Evolutionary conservation across 805 yeast genomes (phyloP).

Genomic region (Wickerhamiella sorbophila): DNA sequence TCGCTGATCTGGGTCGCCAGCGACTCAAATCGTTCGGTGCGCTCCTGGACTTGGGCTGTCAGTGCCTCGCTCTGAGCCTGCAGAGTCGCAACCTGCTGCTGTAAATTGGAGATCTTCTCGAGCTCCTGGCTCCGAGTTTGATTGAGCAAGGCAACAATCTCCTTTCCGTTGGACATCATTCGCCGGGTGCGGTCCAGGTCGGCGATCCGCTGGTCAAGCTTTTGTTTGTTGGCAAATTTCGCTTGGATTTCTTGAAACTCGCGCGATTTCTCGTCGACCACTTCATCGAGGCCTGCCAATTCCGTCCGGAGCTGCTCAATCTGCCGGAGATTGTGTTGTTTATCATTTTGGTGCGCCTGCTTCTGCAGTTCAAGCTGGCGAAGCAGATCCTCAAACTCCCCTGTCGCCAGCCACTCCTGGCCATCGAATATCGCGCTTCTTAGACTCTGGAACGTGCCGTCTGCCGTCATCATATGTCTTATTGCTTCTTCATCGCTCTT

Average conservation of each 20-base stretch:
- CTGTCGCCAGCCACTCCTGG: not conserved
- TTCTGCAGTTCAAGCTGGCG: constrained; percentile 5
- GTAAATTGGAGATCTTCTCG: constrained; percentile 11
- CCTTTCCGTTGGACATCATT: not conserved
- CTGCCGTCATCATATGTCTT: not conserved
- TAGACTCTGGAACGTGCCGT: not conserved
- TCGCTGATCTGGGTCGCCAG: not conserved
- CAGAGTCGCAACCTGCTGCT: constrained; percentile 18
- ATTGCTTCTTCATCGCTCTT: not conserved
- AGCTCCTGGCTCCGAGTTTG: constrained; percentile 15
- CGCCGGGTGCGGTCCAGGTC: not conserved
- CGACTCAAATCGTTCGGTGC: not conserved
- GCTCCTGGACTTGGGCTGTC: not conserved
- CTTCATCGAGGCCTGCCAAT: not conserved
- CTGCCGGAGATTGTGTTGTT: not conserved
- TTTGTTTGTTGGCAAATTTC: constrained; percentile 9
- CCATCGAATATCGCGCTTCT: not conserved
- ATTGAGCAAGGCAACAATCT: constrained; percentile 14
- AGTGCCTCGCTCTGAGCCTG: constrained; percentile 3
- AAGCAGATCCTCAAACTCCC: constrained; percentile 3
- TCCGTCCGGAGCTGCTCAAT: not conserved
- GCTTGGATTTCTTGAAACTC: constrained; percentile 15
- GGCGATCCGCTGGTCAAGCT: constrained; percentile 1
- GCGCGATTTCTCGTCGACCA: constrained; percentile 8
- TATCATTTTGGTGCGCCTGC: constrained; percentile 5